Conservation (phyloP, 1,284 basidiomycete species). For the Retiboletus fuscus region DNA sequence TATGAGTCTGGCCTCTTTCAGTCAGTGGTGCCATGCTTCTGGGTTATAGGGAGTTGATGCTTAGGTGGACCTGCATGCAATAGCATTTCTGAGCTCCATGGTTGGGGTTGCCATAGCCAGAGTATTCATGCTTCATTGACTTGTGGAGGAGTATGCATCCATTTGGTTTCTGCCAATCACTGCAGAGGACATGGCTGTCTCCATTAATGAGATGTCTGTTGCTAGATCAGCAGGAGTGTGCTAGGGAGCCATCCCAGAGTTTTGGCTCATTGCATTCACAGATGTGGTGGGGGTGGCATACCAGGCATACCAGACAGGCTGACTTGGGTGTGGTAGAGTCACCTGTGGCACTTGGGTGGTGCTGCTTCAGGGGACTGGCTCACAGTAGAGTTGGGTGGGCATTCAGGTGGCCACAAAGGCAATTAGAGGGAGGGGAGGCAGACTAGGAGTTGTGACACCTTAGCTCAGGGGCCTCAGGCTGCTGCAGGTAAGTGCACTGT, state of each 20-base stretch:
- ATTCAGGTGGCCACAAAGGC: no score
- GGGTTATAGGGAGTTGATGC: not conserved
- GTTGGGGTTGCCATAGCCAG: not conserved
- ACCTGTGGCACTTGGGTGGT: not conserved
- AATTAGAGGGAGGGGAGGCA: no score
- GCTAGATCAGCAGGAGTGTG: not conserved
- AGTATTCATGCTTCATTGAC: not conserved
- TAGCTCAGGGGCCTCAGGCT: no score
- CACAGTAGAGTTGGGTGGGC: no score
- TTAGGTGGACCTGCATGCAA: not conserved
- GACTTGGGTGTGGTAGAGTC: no score
- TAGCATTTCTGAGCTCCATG: not conserved
- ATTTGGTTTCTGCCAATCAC: not conserved
- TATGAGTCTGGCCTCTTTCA: no score
- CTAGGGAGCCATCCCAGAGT: not conserved
- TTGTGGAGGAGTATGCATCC: not conserved
- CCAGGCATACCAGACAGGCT: no score
- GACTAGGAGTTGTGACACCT: no score
- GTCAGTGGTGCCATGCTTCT: not conserved
- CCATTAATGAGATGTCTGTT: not conserved
- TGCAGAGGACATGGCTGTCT: not conserved
- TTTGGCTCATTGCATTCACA: not conserved
- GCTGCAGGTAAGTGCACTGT: no score
- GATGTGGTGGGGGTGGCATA: not conserved
- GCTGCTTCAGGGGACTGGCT: not conserved